A percentile compares a stretch with the other conserved stretches of the same genome.
Conservation (phyloP, 805 yeast species). For the Cyberlindnera nakhonratchasimensis region DNA sequence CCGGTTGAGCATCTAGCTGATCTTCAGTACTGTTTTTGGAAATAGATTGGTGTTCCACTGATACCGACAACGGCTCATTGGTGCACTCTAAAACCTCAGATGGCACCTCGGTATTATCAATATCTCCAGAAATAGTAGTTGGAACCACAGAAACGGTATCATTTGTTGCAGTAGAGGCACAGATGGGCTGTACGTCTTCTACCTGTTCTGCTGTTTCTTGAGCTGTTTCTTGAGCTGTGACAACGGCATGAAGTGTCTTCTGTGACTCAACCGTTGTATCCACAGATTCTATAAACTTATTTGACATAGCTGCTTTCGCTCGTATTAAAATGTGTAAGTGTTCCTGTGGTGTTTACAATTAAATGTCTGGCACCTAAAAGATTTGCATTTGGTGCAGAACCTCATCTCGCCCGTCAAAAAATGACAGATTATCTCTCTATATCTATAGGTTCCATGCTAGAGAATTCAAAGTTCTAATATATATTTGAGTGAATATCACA, state of each 20-base stretch:
- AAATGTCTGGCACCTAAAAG: neutral
- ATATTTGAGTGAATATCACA: no score
- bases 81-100: no score
- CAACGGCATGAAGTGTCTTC: neutral
- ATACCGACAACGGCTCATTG: no score
- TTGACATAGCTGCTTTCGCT: no score
- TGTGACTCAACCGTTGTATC: neutral
- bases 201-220: neutral
- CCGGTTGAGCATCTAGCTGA: neutral
- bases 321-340: no score
- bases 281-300: neutral
- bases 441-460: neutral
- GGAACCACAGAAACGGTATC: no score
- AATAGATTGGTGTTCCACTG: no score
- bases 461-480: no score
- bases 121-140: no score
- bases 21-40: no score
- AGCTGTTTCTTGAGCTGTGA: neutral
- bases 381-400: neutral
- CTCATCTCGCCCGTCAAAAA: constrained; percentile 13
- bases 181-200: neutral
- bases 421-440: constrained; percentile 7
- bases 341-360: neutral
- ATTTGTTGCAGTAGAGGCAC: no score
- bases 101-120: no score